Base-by-base conservation (phyloP, 192 early-diverging fungal species). In the Obelidium mucronatum region DNA sequence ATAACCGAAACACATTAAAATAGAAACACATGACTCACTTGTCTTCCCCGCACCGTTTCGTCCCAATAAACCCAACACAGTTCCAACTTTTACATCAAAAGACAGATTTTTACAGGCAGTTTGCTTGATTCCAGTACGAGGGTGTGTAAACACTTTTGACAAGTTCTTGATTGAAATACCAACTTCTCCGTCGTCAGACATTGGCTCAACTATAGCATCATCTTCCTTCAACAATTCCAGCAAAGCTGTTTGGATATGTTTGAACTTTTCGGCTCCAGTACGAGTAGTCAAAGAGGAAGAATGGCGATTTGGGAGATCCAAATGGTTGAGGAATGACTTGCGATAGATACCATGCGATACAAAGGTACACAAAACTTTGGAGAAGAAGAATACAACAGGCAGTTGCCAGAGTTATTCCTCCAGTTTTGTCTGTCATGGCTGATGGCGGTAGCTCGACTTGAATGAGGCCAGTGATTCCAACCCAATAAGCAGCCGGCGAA, bases 1-100 rank as follows among this genome's bases (percentile, higher is more conserved):
- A n/a, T n/a, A n/a, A n/a, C n/a, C n/a, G n/a, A n/a, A n/a, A n/a
- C n/a, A n/a, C n/a, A n/a, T n/a, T n/a, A n/a, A n/a, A n/a, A n/a
- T n/a, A n/a, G n/a, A n/a, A n/a, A n/a, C n/a, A n/a, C n/a, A n/a
- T n/a, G n/a, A n/a, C n/a, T n/a, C n/a, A n/a, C n/a, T 92, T 24
- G 89, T 87, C 58, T 92, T 92, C 28, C 90, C 91, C 22, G 86
- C 85, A 36, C 90, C 92, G 73, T 93, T 91, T 40, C 88, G 83
- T 58, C 87, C 86, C 11, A 87, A 67, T 48, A 89, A 81, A 33
- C 83, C 78, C 3, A 87, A 48, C 37, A 84, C 82, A 74, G 84
- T 80, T 44, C 83, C 84, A 24, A 72, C 59, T 44, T 86, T 73
- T 22, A 86, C 56, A 26, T 86, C 77, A 2, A 88, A 40, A 48